These are phyloP conservation scores for Pseudoneurospora amorphoporcata DNA, from an alignment of 495 filamentous ascomycete genomes.

Conservation along the genomic window DNA sequence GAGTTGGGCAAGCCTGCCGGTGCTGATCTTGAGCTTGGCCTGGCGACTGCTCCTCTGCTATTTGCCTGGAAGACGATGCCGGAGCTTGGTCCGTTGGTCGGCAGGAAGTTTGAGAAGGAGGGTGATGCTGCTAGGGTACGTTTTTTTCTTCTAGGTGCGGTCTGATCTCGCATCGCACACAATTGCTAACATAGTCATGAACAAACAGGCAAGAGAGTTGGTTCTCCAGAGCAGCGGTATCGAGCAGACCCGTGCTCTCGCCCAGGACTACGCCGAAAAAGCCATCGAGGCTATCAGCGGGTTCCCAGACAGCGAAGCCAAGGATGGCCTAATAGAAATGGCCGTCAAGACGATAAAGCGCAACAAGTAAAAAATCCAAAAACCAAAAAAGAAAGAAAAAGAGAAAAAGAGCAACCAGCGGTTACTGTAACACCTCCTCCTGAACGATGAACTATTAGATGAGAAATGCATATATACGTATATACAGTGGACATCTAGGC, in stretches of 20 bases:
- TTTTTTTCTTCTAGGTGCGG: slow-evolving; percentile 3
- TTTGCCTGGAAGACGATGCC: slow-evolving; percentile 91
- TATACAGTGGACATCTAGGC: background rate
- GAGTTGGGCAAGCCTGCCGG: slow-evolving; percentile 92
- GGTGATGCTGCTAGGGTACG: slow-evolving; percentile 77
- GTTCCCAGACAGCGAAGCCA: slow-evolving; percentile 90
- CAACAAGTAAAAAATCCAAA: slow-evolving; percentile 50
- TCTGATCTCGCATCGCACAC: background rate
- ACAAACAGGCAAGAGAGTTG: slow-evolving; percentile 64
- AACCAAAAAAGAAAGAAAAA: background rate
- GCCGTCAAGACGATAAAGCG: slow-evolving; percentile 83
- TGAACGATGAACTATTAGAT: background rate
- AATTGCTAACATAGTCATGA: slow-evolving; percentile 4
- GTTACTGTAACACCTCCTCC: background rate
- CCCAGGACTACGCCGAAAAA: slow-evolving; percentile 80
- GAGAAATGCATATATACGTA: background rate
- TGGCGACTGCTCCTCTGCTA: slow-evolving; percentile 89
- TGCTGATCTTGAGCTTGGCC: slow-evolving; percentile 84
- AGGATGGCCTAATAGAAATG: slow-evolving; percentile 84
- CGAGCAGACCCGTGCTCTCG: slow-evolving; percentile 78
- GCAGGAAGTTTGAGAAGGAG: slow-evolving; percentile 72
- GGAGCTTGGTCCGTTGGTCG: slow-evolving; percentile 79
- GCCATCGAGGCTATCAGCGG: slow-evolving; percentile 70
- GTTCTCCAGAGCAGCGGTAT: slow-evolving; percentile 77
- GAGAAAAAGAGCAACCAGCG: background rate